Evolutionary conservation across 1,139 yeast species (phyloP), one percentile per base, ranked within the genome.

Genomic region (Hemisphaericaspora xylanilytica): DNA sequence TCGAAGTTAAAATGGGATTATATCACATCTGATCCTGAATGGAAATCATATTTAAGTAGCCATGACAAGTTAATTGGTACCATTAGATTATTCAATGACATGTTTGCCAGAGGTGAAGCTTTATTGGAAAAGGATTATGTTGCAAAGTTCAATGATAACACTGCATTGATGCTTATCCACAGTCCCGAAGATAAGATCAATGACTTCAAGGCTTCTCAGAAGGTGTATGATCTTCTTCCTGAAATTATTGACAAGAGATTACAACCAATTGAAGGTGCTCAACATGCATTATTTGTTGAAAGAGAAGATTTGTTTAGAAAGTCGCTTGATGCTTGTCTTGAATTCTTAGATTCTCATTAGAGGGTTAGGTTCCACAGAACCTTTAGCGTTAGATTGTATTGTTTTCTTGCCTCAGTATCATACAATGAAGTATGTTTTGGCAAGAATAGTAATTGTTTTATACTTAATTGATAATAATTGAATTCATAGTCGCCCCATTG

Each of bases 41-140:
- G 79, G 72, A 56, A 59, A 27, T 54, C 72, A 3, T 80, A 67
- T 49, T 55, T 82, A 37, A 53, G 55, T 13, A 46, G 49, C 8
- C 61, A 66, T 39, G 75, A 69, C 43, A 63, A 63, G 48, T 75
- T 73, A 52, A 66, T 73, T 47, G 75, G 75, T 7, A 52, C 72
- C 6, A 56, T 64, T 34, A 51, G 63, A 32, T 69, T 64, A 40
- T 60, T 82, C 45, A 61, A 78, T 55, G 96, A 83, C 48, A 82
- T 87, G 72, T 56, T 87, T 34, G 59, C 56, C 16, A 70, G 95
- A 40, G 94, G 94, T 9, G 69, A 70, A 49, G 61, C 63, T 25
- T 65, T 84, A 44, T 56, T 71, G 38, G 61, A 69, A 28, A 61
- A 70, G 4, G 64, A 64, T 3, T 65, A 67, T 47, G 76, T 70